A percentile compares a stretch with the other conserved stretches of the same genome.
Evolutionary conservation across 345 rosid genomes (phyloP).

Genomic region (Aquilaria malaccensis): DNA sequence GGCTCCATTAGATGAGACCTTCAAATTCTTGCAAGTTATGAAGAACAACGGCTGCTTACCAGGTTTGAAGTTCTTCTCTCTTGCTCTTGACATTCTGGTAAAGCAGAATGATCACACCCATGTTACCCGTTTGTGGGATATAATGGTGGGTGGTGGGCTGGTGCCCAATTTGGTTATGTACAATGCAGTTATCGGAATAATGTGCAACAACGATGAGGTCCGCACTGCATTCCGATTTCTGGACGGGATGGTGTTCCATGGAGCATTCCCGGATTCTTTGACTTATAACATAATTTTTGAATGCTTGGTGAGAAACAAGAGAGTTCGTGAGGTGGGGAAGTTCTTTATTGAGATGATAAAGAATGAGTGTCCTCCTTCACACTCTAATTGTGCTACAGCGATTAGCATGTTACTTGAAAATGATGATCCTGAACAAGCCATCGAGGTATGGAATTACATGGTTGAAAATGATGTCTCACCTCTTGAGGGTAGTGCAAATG

Average conservation of each 20-base stretch:
- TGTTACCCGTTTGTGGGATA: conserved; percentile 33
- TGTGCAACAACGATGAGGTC: conserved; percentile 34
- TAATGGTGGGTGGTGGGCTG: conserved; percentile 30
- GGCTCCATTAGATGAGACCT: conserved; percentile 25
- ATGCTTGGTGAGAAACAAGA: conserved; percentile 41
- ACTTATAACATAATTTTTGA: conserved; percentile 44
- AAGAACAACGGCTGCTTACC: conserved; percentile 42
- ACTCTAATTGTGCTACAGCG: conserved; percentile 33
- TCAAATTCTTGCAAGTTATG: conserved; percentile 39
- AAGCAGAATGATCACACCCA: conserved; percentile 26
- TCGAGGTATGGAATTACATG: conserved; percentile 53
- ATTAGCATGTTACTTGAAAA: conserved; percentile 33
- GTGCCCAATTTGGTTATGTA: conserved; percentile 43
- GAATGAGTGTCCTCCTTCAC: conserved; percentile 43
- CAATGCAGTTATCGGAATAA: conserved; percentile 36
- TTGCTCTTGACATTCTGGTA: conserved; percentile 36
- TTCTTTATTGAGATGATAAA: conserved; percentile 52
- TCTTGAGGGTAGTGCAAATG: conserved; percentile 39
- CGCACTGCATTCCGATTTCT: conserved; percentile 36
- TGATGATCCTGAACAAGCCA: conserved; percentile 51
- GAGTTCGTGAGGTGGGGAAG: conserved; percentile 25
- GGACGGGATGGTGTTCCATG: conserved; percentile 44
- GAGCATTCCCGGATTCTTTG: conserved; percentile 45
- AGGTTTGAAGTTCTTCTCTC: conserved; percentile 41
- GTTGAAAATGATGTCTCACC: conserved; percentile 29